Conservation (phyloP, 345 rosid species). For the Sisymbrium altissimum region DNA sequence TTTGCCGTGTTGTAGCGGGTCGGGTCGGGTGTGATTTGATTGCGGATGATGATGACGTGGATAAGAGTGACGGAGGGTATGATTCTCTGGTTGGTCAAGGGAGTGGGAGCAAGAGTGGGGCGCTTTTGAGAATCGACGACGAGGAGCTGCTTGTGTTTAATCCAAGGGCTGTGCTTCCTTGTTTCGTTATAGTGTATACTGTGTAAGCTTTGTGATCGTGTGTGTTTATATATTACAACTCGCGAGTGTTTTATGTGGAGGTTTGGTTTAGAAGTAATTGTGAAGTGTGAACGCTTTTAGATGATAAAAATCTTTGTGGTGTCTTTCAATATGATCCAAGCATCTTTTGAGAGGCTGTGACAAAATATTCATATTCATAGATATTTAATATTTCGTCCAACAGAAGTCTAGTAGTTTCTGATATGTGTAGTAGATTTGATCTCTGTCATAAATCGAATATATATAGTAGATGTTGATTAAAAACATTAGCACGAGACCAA, state of each 20-base stretch:
- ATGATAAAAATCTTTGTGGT: conserved; percentile 1
- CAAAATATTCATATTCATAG: background rate
- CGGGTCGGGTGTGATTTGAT: conserved; percentile 66
- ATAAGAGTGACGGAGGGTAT: conserved; percentile 59
- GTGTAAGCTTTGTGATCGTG: conserved; percentile 29
- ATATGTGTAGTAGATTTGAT: background rate
- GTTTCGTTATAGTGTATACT: conserved; percentile 85
- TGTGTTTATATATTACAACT: conserved; percentile 6
- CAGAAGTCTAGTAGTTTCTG: background rate
- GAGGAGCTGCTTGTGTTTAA: conserved; percentile 85
- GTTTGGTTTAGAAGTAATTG: conserved; percentile 15
- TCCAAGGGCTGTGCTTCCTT: conserved; percentile 99
- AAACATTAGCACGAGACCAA: background rate
- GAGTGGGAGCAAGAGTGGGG: conserved; percentile 37
- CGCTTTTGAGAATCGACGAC: conserved; percentile 53
- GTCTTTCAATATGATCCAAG: conserved; percentile 1
- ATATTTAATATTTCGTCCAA: background rate
- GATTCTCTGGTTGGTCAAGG: conserved; percentile 73
- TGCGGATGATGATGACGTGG: conserved; percentile 44
- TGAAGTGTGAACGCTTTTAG: conserved; percentile 18
- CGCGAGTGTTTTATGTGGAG: background rate
- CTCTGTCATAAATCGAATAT: background rate
- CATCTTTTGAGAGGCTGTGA: background rate
- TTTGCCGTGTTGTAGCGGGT: conserved; percentile 71
- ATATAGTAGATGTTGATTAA: background rate